Conservation (phyloP, 768 basidiomycete genomes). For the Auriculariales sp. region DNA sequence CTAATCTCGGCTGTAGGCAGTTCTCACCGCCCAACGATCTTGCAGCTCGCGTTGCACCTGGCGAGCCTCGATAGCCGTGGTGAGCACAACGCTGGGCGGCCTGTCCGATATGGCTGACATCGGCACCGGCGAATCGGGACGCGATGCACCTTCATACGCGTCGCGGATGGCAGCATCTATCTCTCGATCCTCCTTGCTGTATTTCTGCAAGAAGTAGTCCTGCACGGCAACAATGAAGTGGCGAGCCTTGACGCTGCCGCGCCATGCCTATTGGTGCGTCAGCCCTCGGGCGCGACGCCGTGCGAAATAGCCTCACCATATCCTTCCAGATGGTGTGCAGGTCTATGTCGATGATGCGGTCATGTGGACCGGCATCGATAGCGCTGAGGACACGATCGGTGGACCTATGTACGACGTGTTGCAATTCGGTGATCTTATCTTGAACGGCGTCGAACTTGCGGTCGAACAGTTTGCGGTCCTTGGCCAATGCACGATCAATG, state of each 20-base stretch:
- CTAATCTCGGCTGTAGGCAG: too few relatives aligned
- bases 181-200: slow-evolving; percentile 2
- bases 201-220: slow-evolving; percentile 17
- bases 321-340: slow-evolving; percentile 12
- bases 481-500: slow-evolving; percentile 16
- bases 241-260: slow-evolving; percentile 16
- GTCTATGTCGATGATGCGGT: slow-evolving; percentile 14
- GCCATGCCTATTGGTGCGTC: slow-evolving; percentile 12
- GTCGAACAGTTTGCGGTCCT: slow-evolving; percentile 29
- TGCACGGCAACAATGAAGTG: slow-evolving; percentile 16
- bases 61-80: neutral
- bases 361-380: slow-evolving; percentile 14
- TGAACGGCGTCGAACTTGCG: slow-evolving; percentile 31
- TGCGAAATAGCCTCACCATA: slow-evolving; percentile 10
- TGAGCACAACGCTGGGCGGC: neutral
- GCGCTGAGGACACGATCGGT: slow-evolving; percentile 11
- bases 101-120: neutral
- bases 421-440: slow-evolving; percentile 21
- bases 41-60: neutral
- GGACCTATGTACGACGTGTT: slow-evolving; percentile 12
- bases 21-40: slow-evolving; percentile 18
- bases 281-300: neutral
- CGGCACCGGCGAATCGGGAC: neutral
- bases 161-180: neutral
- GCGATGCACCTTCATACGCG: too few relatives aligned